A percentile compares a stretch with the other conserved stretches of the same genome.
These are phyloP conservation scores for Discostella stelligera DNA, from an alignment of 352 stramenopile genomes.

Conservation along the genomic window DNA sequence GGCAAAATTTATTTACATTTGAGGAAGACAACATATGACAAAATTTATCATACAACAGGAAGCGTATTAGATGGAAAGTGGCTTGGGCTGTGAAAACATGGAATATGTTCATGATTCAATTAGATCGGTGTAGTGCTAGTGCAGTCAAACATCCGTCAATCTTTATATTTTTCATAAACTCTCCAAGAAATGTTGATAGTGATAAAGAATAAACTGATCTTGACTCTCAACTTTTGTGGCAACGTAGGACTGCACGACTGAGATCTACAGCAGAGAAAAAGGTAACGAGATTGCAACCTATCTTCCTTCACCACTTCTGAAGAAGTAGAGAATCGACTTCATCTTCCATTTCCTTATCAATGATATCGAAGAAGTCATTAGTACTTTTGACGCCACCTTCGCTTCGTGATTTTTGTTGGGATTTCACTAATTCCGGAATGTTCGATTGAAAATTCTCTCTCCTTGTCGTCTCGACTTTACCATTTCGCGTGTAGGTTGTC, in stretches of 20 bases:
- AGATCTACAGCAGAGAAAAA: not conserved
- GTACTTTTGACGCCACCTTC: not conserved
- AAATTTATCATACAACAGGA: conserved; percentile 28
- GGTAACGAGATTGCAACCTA: too few relatives aligned
- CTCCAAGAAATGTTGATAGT: too few relatives aligned
- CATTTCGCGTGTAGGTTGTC: conserved; percentile 29
- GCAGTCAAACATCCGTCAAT: not conserved
- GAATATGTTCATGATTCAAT: not conserved
- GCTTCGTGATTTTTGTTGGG: not conserved
- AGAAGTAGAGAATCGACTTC: conserved; percentile 15
- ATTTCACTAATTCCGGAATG: conserved; percentile 26
- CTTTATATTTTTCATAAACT: too few relatives aligned
- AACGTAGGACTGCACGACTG: too few relatives aligned
- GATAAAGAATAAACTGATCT: too few relatives aligned
- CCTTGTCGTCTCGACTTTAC: conserved; percentile 29
- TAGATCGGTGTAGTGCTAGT: not conserved
- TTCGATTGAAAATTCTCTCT: conserved; percentile 43
- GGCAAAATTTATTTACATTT: conserved; percentile 35
- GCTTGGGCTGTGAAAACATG: conserved; percentile 39
- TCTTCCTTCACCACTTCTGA: conserved; percentile 11
- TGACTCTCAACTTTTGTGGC: too few relatives aligned
- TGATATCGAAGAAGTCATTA: not conserved
- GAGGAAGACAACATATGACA: conserved; percentile 24
- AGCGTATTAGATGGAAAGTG: conserved; percentile 34
- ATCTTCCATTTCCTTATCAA: conserved; percentile 17